These are phyloP conservation scores for Giardia muris DNA, from an alignment of 208 protist genomes.

Conservation along the genomic window DNA sequence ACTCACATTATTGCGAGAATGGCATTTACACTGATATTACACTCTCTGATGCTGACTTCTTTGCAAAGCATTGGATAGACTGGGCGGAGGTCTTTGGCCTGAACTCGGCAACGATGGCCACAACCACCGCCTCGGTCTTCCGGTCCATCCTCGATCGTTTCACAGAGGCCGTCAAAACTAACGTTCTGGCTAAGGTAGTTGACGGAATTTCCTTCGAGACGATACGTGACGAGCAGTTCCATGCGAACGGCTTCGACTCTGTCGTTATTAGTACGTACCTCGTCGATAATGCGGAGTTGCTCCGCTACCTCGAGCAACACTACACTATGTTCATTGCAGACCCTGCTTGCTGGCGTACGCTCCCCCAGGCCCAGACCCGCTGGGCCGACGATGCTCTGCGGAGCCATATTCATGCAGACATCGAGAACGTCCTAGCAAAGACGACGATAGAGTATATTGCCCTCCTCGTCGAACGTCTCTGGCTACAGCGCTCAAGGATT, in stretches of 20 bases:
- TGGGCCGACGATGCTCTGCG: neutral
- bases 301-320: neutral
- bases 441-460: neutral
- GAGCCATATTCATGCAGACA: neutral
- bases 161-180: neutral
- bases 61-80: constrained; percentile 22
- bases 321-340: neutral
- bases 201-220: neutral
- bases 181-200: neutral
- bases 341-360: neutral
- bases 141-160: constrained; percentile 51
- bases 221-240: neutral
- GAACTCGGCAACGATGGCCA: constrained; percentile 47
- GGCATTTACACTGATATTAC: constrained; percentile 42
- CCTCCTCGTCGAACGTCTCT: neutral
- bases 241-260: neutral
- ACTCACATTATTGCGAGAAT: constrained; percentile 68
- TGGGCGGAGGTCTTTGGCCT: constrained; percentile 21
- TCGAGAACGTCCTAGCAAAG: neutral
- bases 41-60: constrained; percentile 36
- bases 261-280: neutral
- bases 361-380: neutral
- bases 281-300: neutral
- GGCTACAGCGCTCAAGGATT: neutral
- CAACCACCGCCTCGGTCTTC: neutral